phyloP scores from a whole-genome alignment of 441 rosid species.

The Euphorbia celastroides region DNA sequence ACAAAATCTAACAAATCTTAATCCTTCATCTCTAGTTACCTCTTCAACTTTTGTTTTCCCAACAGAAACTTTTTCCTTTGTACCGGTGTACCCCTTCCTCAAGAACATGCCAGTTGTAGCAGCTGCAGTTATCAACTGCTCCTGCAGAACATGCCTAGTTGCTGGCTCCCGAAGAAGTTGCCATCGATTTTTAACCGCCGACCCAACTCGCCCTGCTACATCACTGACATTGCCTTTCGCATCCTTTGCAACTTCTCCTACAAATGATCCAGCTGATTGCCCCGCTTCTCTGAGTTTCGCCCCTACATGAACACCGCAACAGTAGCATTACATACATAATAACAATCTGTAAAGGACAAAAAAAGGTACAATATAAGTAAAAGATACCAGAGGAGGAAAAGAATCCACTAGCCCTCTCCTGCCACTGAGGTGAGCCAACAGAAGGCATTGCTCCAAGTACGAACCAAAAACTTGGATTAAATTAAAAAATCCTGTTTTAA shows the following conservation, averaged over 20 bases:
- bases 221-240: constrained; percentile 81
- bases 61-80: constrained; percentile 80
- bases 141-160: constrained; percentile 79
- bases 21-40: constrained; percentile 35
- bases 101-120: constrained; percentile 80
- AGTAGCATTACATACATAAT: constrained; percentile 8
- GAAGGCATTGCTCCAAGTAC: constrained; percentile 57
- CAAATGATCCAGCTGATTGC: constrained; percentile 70
- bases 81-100: constrained; percentile 75
- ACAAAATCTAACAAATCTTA: background rate
- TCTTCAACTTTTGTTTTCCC: constrained; percentile 98
- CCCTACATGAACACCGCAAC: constrained; percentile 39
- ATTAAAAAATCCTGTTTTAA: constrained; percentile 9
- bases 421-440: constrained; percentile 71
- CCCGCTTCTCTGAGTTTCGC: constrained; percentile 78
- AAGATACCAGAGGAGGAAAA: constrained; percentile 78
- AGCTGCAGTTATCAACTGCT: constrained; percentile 76
- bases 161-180: constrained; percentile 77
- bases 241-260: constrained; percentile 85
- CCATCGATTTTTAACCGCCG: constrained; percentile 72
- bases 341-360: background rate
- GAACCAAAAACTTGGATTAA: constrained; percentile 8
- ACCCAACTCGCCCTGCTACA: constrained; percentile 76
- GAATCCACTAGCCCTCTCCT: constrained; percentile 73
- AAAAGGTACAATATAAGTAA: background rate